Evolutionary conservation across 2,329 filamentous ascomycete genomes (phyloP), one percentile per base, ranked within the genome.

Genomic region (Ceratocystis colombiana): DNA sequence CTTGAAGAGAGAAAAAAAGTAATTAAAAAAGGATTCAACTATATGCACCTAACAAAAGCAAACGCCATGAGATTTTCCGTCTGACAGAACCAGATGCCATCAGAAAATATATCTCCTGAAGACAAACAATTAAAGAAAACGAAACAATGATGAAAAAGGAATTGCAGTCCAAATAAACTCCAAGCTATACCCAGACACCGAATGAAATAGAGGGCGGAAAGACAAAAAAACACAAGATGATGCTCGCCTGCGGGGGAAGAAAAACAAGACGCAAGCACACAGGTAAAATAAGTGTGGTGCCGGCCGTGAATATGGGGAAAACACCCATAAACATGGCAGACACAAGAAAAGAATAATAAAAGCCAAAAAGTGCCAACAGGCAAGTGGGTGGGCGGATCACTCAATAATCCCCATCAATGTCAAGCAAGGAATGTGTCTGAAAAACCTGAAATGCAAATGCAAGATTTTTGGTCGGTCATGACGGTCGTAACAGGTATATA

Each of bases 381-480:
- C 41, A 25, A 25, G 6, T 25, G 30, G 30, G 22, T 7, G 20
- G 25, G 15, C 55, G 55, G 55, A 59, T 59, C 55, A 59, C 30
- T 59, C 55, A 59, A 59, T 59, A 33, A 59, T 59, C 55, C 25
- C 30, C 55, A 62, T 46, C 20, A 28, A 46, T 30, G 45, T 46
- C 45, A 67, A 67, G 62, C 62, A 67, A 64, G 61, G 66, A 67
- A 62, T 62, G 66, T 67, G 62, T 64, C 62, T 67, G 57, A 67
- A 67, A 67, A 67, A 62, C 62, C 65, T 66, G 62, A 63, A 64
- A 64, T 53, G 62, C 62, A 67, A 46, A 57, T 64, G 57, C 66
- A 57, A 67, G 66, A 67, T 67, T 67, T 66, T 67, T 67, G 66
- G 63, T 67, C 66, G 66, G 66, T 67, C 66, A 46, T 67, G 64